A percentile compares a stretch with the other conserved stretches of the same genome.
phyloP scores from a whole-genome alignment of 805 yeast species.

The Barnettozyma populi region DNA sequence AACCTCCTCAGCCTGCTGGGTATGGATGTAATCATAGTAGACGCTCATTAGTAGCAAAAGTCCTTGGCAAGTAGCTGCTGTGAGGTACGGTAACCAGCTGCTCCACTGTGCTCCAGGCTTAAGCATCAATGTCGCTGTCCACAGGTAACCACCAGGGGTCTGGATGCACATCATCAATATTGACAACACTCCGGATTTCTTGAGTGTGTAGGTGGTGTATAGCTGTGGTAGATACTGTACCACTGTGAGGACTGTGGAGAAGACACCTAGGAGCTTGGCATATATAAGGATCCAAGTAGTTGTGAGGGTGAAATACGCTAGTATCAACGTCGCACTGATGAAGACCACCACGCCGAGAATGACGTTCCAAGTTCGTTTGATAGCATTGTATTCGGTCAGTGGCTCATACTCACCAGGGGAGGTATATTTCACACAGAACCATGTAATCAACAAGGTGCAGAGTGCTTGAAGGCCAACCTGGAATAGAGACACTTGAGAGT shows the following conservation, averaged over 20 bases:
- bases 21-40: slow-evolving; percentile 33
- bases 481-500: slow-evolving; percentile 57
- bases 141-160: slow-evolving; percentile 83
- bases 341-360: slow-evolving; percentile 33
- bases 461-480: slow-evolving; percentile 62
- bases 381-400: slow-evolving; percentile 34
- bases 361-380: slow-evolving; percentile 35
- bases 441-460: slow-evolving; percentile 53
- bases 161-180: slow-evolving; percentile 79
- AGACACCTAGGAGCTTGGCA: slow-evolving; percentile 59
- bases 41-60: slow-evolving; percentile 57
- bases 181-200: slow-evolving; percentile 77
- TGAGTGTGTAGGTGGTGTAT: slow-evolving; percentile 57
- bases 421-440: slow-evolving; percentile 47
- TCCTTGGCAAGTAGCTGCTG: slow-evolving; percentile 67
- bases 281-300: slow-evolving; percentile 26
- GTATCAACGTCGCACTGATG: slow-evolving; percentile 30
- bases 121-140: slow-evolving; percentile 65
- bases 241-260: slow-evolving; percentile 58
- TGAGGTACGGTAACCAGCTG: slow-evolving; percentile 74
- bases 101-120: slow-evolving; percentile 83
- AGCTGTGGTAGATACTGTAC: slow-evolving; percentile 80
- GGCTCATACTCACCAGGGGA: slow-evolving; percentile 36
- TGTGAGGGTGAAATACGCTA: slow-evolving; percentile 24
- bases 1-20: background rate